These are phyloP conservation scores for Candolleomyces efflorescens DNA, from an alignment of 768 basidiomycete species.

Conservation along the genomic window DNA sequence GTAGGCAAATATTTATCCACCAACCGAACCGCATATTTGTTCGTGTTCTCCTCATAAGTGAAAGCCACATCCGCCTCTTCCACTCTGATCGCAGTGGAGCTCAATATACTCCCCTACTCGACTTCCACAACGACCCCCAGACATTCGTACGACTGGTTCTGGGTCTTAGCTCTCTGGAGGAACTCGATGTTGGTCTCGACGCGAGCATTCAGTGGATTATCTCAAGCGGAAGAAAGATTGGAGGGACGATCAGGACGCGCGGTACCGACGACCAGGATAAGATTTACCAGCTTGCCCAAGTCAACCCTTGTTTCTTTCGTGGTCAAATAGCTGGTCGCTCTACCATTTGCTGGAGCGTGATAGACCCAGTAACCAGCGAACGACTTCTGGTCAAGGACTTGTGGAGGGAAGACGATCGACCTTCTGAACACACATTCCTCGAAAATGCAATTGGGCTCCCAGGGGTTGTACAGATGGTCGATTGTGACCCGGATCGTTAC, in stretches of 20 bases:
- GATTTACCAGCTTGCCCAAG: neutral
- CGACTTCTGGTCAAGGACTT: neutral
- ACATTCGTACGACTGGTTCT: neutral
- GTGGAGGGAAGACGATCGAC: neutral
- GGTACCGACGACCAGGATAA: neutral
- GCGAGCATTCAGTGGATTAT: neutral
- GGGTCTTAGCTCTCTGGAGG: neutral
- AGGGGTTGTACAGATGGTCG: neutral
- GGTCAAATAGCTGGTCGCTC: neutral
- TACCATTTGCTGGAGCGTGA: neutral
- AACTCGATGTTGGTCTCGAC: neutral
- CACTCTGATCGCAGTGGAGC: slow-evolving; percentile 4
- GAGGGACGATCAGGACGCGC: neutral
- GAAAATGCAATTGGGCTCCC: neutral
- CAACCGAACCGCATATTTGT: slow-evolving; percentile 1
- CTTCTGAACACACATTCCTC: neutral
- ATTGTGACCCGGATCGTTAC: neutral
- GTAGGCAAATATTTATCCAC: neutral
- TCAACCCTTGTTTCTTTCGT: neutral
- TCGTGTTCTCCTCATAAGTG: neutral
- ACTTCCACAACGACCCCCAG: slow-evolving; percentile 3
- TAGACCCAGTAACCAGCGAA: neutral
- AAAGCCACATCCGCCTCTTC: neutral
- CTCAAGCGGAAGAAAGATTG: neutral
- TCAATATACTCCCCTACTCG: neutral